A percentile compares a stretch with the other conserved stretches of the same genome.
phyloP scores from a whole-genome alignment of 768 basidiomycete genomes.

The Rhodotorula babjevae region DNA sequence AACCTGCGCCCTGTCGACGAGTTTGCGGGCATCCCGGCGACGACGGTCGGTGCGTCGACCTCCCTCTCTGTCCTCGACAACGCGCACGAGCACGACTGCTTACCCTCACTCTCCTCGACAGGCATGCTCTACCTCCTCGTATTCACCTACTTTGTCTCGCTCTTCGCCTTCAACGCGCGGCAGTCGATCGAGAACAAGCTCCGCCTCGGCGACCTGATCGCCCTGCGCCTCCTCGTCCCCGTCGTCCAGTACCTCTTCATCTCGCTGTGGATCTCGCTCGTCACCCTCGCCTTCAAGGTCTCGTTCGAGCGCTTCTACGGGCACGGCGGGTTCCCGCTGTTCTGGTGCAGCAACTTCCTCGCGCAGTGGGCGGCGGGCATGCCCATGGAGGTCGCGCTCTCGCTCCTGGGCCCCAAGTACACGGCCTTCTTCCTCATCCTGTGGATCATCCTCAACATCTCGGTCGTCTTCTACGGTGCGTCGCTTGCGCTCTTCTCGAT shows the following conservation, averaged over 20 bases:
- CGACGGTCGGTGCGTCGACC: slow-evolving; percentile 8
- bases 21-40: slow-evolving; percentile 41
- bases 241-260: slow-evolving; percentile 20
- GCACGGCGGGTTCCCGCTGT: slow-evolving; percentile 45
- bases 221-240: slow-evolving; percentile 12
- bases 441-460: slow-evolving; percentile 39
- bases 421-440: slow-evolving; percentile 47
- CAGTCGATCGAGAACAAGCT: slow-evolving; percentile 7
- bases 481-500: not conserved
- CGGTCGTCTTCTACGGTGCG: not conserved
- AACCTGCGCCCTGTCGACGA: slow-evolving; percentile 46
- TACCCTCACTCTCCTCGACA: too few species aligned
- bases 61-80: too few species aligned
- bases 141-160: slow-evolving; percentile 43
- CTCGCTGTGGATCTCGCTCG: slow-evolving; percentile 40
- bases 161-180: slow-evolving; percentile 12
- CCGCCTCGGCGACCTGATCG: slow-evolving; percentile 6
- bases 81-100: too few species aligned
- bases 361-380: slow-evolving; percentile 5
- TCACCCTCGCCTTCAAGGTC: slow-evolving; percentile 45
- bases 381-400: slow-evolving; percentile 31
- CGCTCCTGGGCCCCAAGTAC: slow-evolving; percentile 44
- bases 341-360: slow-evolving; percentile 43
- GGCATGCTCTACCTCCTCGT: slow-evolving; percentile 29
- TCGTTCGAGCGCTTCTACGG: slow-evolving; percentile 44